A percentile compares a stretch with the other conserved stretches of the same genome.
phyloP scores from a whole-genome alignment of 2,329 filamentous ascomycete genomes.

The Didymella pinodella region DNA sequence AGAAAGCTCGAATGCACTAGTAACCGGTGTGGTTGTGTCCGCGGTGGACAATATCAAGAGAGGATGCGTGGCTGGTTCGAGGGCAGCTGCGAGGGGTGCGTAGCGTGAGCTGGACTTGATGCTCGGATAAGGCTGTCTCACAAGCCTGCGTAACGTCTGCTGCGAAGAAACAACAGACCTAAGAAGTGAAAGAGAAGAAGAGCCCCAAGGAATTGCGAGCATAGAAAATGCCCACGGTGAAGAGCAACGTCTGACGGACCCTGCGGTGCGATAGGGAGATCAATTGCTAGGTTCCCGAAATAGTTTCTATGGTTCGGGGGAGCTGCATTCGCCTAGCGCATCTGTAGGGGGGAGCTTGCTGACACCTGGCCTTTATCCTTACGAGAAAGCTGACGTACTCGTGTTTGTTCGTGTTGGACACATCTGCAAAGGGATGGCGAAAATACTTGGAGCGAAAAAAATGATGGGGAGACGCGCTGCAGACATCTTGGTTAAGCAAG shows the following conservation, averaged over 20 bases:
- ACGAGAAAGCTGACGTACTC: conserved; percentile 17
- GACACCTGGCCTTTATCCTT: conserved; percentile 28
- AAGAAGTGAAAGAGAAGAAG: conserved; percentile 24
- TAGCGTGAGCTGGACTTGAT: conserved; percentile 12
- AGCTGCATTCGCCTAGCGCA: conserved; percentile 27
- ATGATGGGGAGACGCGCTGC: not conserved
- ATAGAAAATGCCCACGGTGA: conserved; percentile 24
- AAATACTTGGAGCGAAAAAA: not conserved
- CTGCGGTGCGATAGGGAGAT: conserved; percentile 30
- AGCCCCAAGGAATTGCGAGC: conserved; percentile 21
- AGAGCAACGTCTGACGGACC: conserved; percentile 29
- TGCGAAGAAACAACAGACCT: conserved; percentile 16
- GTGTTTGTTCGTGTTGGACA: conserved; percentile 9
- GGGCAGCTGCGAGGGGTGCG: conserved; percentile 23
- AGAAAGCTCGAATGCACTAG: not conserved
- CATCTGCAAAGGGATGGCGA: not conserved
- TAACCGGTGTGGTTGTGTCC: not conserved
- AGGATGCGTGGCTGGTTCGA: conserved; percentile 27
- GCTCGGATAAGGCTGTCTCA: conserved; percentile 12
- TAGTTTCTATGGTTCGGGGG: conserved; percentile 32
- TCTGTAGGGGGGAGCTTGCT: conserved; percentile 18
- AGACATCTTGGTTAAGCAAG: not conserved
- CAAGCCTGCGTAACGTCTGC: conserved; percentile 15
- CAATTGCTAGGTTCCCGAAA: conserved; percentile 36
- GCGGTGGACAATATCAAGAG: conserved; percentile 13